Evolutionary conservation across 208 protist genomes (phyloP), one percentile per base, ranked within the genome.

Genomic region (Tritrichomonas foetus): DNA sequence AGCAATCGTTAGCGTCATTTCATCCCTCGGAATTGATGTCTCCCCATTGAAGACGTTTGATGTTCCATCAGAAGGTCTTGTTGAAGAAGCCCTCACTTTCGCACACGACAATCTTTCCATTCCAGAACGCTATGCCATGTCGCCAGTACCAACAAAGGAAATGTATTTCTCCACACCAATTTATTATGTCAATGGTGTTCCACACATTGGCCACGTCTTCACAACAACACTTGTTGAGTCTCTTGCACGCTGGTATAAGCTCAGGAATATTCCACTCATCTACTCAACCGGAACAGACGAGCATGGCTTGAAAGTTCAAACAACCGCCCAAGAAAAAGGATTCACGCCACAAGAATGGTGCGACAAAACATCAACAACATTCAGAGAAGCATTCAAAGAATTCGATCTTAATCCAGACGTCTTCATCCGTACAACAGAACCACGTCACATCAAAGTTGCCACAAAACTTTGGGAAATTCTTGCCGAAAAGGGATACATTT

Each of bases 261-360:
- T 97, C 41, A 96, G 97, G 50, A 97, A 97, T 11, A 96, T 97
- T 94, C 72, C 96, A 33, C 97, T 98, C 25, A 97, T 98, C 89
- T 97, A 98, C 49, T 96, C 97, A 94, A 99, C 98, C 13, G 98
- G 98, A 61, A 99, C 98, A 0, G 99, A 99, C 95, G 99, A 99
- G 95, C 99, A 99, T 95, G 99, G 99, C 27, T 96, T 97, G 89
- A 99, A 99, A 96, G 96, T 99, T 44, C 41, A 80, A n/a, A 89
- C 92, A 69, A 89, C 66, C 49, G 80, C 94, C 2, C 49, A 22
- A 30, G 14, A 30, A 36, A 75, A 93, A 9, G 74, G 53, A 9
- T 33, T 53, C 22, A 36, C 53, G 1, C 64, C 66, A 89, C 33
- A 64, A 33, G 61, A 92, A 61, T 97, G 98, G 96, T 96, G 97